Base-by-base conservation (phyloP, 169 alveolate genomes). In the Ichthyophthirius multifiliis region DNA sequence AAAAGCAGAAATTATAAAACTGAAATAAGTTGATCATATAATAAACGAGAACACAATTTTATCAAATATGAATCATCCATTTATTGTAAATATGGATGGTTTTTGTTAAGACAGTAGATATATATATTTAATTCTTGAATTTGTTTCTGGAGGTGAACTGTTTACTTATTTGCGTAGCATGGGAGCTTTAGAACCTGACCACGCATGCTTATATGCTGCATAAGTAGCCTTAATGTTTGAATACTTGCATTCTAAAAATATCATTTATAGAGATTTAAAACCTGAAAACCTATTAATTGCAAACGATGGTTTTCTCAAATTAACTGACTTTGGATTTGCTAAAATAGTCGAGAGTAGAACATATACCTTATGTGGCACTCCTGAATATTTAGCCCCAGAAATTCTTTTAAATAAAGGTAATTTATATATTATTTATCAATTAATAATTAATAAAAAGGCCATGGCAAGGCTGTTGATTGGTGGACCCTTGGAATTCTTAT, bases 251-350 rank as follows among this genome's bases (percentile, higher is more conserved):
- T 83, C 92, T 43, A 75, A 75, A 48, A 81, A 91, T 23, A 89
- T 92, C 1, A 89, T 92, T 2, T 91, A 92, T 64, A 87, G 96
- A 74, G 96, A 92, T 79, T 83, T 92, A 47, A 92, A 92, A 65
- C 96, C 96, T 13, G 94, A 92, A 76, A 92, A 98, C 82, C 86
- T 99, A 46, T 94, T 99, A 45, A 95, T 99, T 48, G 99, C 97
- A 65, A 92, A 93, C 65, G 99, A 97, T 44, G 99, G 99, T 6
- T 98, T 97, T 85, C 92, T 98, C 41, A 98, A 98, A 90, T 89
- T 99, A 79, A 97, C 99, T 2, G 99, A 99, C 83, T 99, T 99
- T 93, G 99, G 99, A n/a, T 94, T 94, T 81, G 97, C 97, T 2
- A 93, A 93, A 79, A 81, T 87, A 20, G 82, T 88, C 23, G 93